phyloP scores from a whole-genome alignment of 2,329 filamentous ascomycete genomes.

The Fusarium luffae region DNA sequence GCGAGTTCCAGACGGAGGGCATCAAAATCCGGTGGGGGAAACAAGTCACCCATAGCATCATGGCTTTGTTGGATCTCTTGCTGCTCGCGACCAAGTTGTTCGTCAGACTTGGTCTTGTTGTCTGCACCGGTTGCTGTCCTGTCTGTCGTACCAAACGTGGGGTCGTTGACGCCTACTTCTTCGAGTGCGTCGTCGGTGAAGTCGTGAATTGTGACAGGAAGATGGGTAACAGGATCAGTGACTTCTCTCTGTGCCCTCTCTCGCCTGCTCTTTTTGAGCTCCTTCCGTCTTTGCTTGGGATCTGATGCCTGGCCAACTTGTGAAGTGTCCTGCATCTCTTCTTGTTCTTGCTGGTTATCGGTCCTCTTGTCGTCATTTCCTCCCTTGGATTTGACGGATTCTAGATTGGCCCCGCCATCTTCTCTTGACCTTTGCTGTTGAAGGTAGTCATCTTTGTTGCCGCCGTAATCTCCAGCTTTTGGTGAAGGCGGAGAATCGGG shows the following conservation, averaged over 20 bases:
- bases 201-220: conserved; percentile 75
- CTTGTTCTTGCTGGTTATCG: conserved; percentile 12
- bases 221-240: conserved; percentile 78
- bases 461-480: conserved; percentile 7
- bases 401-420: conserved; percentile 8
- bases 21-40: conserved; percentile 62
- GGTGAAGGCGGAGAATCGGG: conserved; percentile 29
- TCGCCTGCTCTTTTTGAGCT: conserved; percentile 58
- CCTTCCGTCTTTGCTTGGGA: conserved; percentile 60
- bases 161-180: conserved; percentile 46
- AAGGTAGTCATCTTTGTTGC: conserved; percentile 11
- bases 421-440: conserved; percentile 31
- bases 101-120: conserved; percentile 53
- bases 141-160: conserved; percentile 51
- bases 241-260: conserved; percentile 68
- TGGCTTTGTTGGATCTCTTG: conserved; percentile 52
- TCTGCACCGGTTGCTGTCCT: conserved; percentile 53
- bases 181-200: conserved; percentile 71
- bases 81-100: conserved; percentile 53
- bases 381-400: conserved; percentile 22
- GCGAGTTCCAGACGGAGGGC: conserved; percentile 51
- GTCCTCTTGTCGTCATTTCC: conserved; percentile 13
- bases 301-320: conserved; percentile 53
- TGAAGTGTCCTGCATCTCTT: conserved; percentile 50
- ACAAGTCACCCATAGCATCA: conserved; percentile 56